Conservation (phyloP, 139 green algal species). For the Chlamydomonas schloesseri region DNA sequence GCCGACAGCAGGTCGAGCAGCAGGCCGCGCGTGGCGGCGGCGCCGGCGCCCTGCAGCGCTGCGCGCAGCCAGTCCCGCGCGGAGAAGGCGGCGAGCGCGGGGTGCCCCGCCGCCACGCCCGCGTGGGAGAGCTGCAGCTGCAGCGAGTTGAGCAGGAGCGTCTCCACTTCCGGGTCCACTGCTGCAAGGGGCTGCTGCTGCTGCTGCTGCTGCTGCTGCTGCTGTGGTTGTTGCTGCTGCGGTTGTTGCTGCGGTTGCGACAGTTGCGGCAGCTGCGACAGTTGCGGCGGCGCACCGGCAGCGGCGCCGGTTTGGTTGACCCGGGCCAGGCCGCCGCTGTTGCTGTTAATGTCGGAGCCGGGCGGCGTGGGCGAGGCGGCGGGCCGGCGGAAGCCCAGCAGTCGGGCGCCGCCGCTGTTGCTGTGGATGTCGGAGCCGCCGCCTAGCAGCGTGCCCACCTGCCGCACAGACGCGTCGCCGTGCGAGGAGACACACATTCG, state of each 20-base stretch:
- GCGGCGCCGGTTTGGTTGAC: background rate
- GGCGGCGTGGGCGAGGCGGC: too few species aligned
- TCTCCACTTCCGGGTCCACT: slow-evolving; percentile 28
- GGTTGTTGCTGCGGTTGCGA: background rate
- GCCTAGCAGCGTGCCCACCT: too few species aligned
- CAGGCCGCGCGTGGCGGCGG: background rate
- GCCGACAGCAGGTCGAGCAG: slow-evolving; percentile 17
- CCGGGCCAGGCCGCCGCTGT: too few species aligned
- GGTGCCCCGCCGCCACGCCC: background rate
- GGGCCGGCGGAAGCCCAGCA: too few species aligned
- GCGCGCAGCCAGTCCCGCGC: slow-evolving; percentile 1
- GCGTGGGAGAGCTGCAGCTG: slow-evolving; percentile 38
- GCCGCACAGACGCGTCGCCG: too few species aligned
- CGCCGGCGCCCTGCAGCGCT: slow-evolving; percentile 18
- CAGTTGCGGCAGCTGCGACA: background rate
- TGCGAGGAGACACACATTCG: too few species aligned
- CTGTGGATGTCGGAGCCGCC: too few species aligned
- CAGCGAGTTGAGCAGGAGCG: slow-evolving; percentile 31
- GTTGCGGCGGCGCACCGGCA: background rate
- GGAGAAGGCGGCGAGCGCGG: slow-evolving; percentile 13
- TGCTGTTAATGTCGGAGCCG: too few species aligned
- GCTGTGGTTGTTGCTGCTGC: background rate
- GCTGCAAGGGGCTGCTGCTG: background rate
- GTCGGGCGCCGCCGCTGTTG: too few species aligned
- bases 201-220: background rate